Evolutionary conservation across 495 filamentous ascomycete genomes (phyloP).

Genomic region (Bombardia bombarda): DNA sequence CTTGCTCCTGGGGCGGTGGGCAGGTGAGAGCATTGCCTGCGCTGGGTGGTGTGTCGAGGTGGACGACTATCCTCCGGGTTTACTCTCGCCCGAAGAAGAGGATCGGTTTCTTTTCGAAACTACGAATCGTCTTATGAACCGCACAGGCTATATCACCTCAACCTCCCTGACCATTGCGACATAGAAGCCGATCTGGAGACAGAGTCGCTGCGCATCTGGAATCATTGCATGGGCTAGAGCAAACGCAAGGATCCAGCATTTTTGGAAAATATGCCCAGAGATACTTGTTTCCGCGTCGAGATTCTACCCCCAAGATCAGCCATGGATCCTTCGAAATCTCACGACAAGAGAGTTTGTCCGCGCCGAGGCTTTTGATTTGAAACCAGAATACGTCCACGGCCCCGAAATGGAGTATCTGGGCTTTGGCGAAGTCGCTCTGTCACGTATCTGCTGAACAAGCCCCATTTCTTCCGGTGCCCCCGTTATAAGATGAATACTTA

Average conservation of each 20-base stretch:
- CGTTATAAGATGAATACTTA: not conserved
- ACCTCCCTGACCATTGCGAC: not conserved
- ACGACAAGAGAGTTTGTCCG: conserved; percentile 22
- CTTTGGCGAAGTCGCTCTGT: conserved; percentile 13
- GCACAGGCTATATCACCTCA: conserved; percentile 2
- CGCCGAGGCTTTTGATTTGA: conserved; percentile 16
- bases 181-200: not conserved
- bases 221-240: not conserved
- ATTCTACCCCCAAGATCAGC: conserved; percentile 17
- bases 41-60: not conserved
- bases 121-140: not conserved
- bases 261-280: not conserved
- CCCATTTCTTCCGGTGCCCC: not conserved
- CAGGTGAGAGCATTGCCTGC: conserved; percentile 1
- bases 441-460: conserved; percentile 13
- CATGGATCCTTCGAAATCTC: conserved; percentile 25
- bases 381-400: conserved; percentile 11
- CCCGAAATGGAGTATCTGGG: conserved; percentile 8
- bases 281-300: conserved; percentile 3
- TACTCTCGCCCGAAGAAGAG: conserved; percentile 5
- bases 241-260: conserved; percentile 5
- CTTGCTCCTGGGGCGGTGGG: conserved; percentile 1
- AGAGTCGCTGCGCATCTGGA: not conserved
- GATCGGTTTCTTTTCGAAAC: not conserved
- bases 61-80: conserved; percentile 2